Evolutionary conservation across 2,329 filamentous ascomycete species (phyloP), one percentile per base, ranked within the genome.

Genomic region (Monilinia polystroma): DNA sequence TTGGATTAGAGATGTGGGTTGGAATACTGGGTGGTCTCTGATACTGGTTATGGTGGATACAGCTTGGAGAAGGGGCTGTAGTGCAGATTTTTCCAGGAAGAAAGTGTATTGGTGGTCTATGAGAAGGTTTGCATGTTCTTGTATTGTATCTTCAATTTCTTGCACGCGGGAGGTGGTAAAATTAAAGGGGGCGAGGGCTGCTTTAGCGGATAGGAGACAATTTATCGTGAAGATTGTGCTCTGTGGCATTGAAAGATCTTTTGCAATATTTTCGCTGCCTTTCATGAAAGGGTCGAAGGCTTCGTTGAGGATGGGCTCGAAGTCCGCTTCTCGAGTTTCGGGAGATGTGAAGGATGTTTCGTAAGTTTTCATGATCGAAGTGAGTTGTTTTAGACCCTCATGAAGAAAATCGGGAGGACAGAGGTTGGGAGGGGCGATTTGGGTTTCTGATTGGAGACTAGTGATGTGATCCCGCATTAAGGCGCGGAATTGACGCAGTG

Each of bases 241-340:
- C 11, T 84, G 82, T 0, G 89, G 88, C 1, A 83, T 76, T 4
- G 82, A 78, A 55, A 95, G 80, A 23, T 81, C 80, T 68, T 82
- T 84, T 16, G 89, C 84, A 73, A 95, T 85, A 66, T 87, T 88
- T 68, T 89, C 84, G 74, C 90, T 92, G n/a, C 87, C 87, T 18
- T 85, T 82, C 55, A 98, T 80, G 78, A 95, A 97, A 0, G 95
- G 94, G 72, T 97, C 91, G 47, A 98, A 87, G 0, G 92, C 89
- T 73, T 94, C 91, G 52, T 83, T 82, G 23, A 97, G 81, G 26
- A 97, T 87, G 7, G 87, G 84, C 57, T 90, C 84, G 73, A 97
- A 96, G 49, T 87, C 88, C 51, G 85, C 83, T 69, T 89, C 88
- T 62, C 84, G 82, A 68, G 86, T 82, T 11, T 83, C 79, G 1